Evolutionary conservation across 129 eudicot species (phyloP).

Genomic region (Tanacetum coccineum): DNA sequence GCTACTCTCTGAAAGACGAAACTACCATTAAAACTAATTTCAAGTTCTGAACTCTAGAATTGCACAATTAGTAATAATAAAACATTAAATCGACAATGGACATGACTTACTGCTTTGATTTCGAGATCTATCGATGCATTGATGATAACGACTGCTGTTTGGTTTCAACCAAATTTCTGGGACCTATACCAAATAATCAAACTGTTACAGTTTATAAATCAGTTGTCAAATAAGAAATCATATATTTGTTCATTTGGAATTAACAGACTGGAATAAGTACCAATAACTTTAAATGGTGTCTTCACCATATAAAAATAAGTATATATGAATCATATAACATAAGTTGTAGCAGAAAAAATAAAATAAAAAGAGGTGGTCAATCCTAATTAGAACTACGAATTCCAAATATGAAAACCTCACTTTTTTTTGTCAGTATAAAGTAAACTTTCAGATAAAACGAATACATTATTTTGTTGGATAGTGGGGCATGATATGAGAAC

Average conservation of each 20-base stretch:
- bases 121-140: conserved; percentile 67
- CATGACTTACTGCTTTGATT: conserved; percentile 48
- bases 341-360: too few species aligned
- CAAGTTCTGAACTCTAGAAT: background rate
- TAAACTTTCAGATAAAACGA: too few species aligned
- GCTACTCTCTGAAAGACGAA: conserved; percentile 34
- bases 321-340: too few species aligned
- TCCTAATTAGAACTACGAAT: too few species aligned
- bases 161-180: conserved; percentile 95
- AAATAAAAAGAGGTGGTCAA: too few species aligned
- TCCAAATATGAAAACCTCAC: too few species aligned
- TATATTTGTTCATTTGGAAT: background rate
- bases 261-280: background rate
- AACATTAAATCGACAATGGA: background rate
- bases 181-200: conserved; percentile 35
- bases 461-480: too few species aligned
- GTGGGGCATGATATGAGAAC: too few species aligned
- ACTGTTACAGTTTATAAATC: conserved; percentile 4
- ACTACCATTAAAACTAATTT: background rate
- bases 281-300: too few species aligned
- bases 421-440: too few species aligned
- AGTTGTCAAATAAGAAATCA: too few species aligned
- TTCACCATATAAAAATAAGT: too few species aligned
- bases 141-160: conserved; percentile 56
- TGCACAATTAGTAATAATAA: background rate